Evolutionary conservation across 208 protist genomes (phyloP).

Genomic region (Trypanosoma theileri): DNA sequence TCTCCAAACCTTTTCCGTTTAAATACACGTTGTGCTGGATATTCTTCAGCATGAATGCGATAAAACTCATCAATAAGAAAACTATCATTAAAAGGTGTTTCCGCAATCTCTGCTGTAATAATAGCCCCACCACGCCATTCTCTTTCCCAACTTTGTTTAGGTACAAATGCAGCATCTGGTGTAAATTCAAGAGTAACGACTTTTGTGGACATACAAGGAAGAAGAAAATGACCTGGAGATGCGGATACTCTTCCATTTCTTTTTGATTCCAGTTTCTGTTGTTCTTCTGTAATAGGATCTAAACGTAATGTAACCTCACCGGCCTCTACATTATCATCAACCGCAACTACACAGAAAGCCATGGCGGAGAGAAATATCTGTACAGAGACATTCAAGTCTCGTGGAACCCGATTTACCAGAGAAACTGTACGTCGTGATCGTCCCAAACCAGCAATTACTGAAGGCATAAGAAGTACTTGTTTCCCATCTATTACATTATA

Average conservation of each 20-base stretch:
- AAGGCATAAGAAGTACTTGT: constrained; percentile 83
- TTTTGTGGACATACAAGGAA: constrained; percentile 59
- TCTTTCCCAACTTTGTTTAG: constrained; percentile 36
- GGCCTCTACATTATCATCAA: constrained; percentile 65
- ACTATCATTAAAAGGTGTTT: constrained; percentile 78
- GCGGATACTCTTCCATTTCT: constrained; percentile 53
- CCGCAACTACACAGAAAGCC: constrained; percentile 67
- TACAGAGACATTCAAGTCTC: constrained; percentile 79
- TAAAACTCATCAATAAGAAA: constrained; percentile 93
- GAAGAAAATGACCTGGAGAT: constrained; percentile 53
- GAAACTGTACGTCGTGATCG: constrained; percentile 64
- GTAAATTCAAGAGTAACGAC: constrained; percentile 82
- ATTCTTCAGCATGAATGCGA: constrained; percentile 54
- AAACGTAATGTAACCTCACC: constrained; percentile 63
- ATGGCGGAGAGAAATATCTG: constrained; percentile 59
- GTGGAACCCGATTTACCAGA: constrained; percentile 84
- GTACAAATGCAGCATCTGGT: constrained; percentile 44
- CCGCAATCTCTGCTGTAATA: constrained; percentile 67
- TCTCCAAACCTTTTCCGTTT: constrained; percentile 8
- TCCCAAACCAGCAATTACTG: constrained; percentile 76
- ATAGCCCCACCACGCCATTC: constrained; percentile 82
- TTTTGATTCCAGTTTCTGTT: constrained; percentile 32
- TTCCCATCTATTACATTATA: constrained; percentile 51
- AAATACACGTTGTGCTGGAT: constrained; percentile 51
- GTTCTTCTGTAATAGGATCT: constrained; percentile 39